Percentiles rank a stretch among this genome's conserved stretches.
Conservation (phyloP, 805 yeast species). For the Suhomyces emberorum region DNA sequence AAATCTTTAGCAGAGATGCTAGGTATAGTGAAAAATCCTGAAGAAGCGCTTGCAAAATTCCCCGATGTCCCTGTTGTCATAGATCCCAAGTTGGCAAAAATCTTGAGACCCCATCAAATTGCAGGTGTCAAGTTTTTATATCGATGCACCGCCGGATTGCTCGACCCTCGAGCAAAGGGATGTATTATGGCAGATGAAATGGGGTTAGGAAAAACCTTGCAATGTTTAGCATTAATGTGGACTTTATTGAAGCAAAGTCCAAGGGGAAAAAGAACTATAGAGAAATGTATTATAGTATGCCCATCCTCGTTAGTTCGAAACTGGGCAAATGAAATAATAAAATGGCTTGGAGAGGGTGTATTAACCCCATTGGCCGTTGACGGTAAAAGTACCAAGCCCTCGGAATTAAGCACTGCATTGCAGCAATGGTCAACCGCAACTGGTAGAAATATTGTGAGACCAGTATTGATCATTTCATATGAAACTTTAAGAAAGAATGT, state of each 20-base stretch:
- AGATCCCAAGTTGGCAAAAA: slow-evolving; percentile 81
- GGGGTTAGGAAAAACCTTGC: slow-evolving; percentile 92
- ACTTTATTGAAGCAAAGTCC: slow-evolving; percentile 87
- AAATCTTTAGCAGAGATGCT: slow-evolving; percentile 75
- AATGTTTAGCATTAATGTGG: slow-evolving; percentile 90
- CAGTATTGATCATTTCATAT: slow-evolving; percentile 89
- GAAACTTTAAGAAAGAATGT: slow-evolving; percentile 89
- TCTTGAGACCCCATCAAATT: slow-evolving; percentile 91
- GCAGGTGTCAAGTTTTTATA: slow-evolving; percentile 92
- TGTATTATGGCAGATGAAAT: slow-evolving; percentile 98
- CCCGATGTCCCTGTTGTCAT: slow-evolving; percentile 95
- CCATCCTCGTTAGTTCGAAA: slow-evolving; percentile 91
- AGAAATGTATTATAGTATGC: slow-evolving; percentile 88
- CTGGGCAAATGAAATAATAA: slow-evolving; percentile 95
- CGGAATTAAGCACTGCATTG: slow-evolving; percentile 65
- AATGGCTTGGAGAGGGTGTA: slow-evolving; percentile 94
- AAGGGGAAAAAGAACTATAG: slow-evolving; percentile 74
- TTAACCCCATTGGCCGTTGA: slow-evolving; percentile 87
- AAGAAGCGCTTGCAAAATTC: slow-evolving; percentile 48
- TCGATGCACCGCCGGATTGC: slow-evolving; percentile 84
- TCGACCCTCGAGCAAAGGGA: slow-evolving; percentile 82
- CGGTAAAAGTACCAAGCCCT: slow-evolving; percentile 76
- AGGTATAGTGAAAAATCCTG: slow-evolving; percentile 59
- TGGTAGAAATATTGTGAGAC: slow-evolving; percentile 87
- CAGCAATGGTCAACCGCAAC: slow-evolving; percentile 82